Conservation (phyloP, 169 alveolate species). For the Babesia microti region DNA sequence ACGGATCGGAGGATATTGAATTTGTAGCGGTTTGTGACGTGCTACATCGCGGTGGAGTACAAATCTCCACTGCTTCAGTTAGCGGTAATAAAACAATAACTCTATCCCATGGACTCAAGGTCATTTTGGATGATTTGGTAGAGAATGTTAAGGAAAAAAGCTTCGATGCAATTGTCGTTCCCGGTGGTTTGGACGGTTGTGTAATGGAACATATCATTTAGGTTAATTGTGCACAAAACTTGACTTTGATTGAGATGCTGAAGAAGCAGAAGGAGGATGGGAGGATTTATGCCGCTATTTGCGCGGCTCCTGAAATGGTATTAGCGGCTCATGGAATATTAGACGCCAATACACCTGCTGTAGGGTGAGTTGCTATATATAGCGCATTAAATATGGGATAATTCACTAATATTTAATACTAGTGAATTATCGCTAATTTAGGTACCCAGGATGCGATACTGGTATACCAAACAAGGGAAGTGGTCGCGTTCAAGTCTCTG, state of each 20-base stretch:
- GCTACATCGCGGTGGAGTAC: constrained; percentile 53
- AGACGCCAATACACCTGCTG: constrained; percentile 48
- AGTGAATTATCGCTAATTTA: too few relatives aligned
- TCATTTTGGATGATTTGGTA: constrained; percentile 46
- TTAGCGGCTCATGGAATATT: constrained; percentile 51
- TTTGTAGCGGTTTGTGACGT: constrained; percentile 58
- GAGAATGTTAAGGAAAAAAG: constrained; percentile 34
- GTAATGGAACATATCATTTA: constrained; percentile 14
- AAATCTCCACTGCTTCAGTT: constrained; percentile 24
- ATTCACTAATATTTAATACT: too few relatives aligned
- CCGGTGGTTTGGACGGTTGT: constrained; percentile 62
- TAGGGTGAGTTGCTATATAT: constrained; percentile 45
- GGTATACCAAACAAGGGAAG: constrained; percentile 49
- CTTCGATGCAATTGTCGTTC: constrained; percentile 53
- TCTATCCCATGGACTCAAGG: constrained; percentile 43
- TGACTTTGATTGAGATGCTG: constrained; percentile 39
- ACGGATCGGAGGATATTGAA: constrained; percentile 65
- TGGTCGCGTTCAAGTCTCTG: constrained; percentile 57
- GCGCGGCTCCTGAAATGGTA: constrained; percentile 64
- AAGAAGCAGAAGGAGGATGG: constrained; percentile 45
- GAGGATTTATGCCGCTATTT: constrained; percentile 60
- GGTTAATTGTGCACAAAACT: constrained; percentile 31
- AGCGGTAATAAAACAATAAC: constrained; percentile 7
- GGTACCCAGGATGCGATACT: constrained; percentile 57
- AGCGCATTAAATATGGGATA: too few relatives aligned